Conservation (phyloP, 2,329 filamentous ascomycete genomes). For the Aspergillus nomiae region DNA sequence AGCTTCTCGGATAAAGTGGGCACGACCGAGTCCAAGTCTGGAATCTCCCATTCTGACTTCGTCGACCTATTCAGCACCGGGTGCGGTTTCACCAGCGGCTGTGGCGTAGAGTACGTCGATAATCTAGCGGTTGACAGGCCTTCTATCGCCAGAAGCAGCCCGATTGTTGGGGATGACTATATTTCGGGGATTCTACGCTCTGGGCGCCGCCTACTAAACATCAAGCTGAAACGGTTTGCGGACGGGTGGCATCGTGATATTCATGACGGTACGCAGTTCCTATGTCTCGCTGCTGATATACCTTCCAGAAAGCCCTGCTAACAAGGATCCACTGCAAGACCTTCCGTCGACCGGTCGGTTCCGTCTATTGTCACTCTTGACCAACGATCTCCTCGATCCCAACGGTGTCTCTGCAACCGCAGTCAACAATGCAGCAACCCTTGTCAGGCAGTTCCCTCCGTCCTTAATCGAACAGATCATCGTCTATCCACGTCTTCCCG, state of each 20-base stretch:
- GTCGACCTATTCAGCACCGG: conserved; percentile 34
- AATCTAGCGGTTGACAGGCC: conserved; percentile 24
- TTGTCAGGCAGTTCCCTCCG: no score
- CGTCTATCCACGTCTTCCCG: no score
- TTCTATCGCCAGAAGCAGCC: conserved; percentile 16
- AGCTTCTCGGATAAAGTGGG: conserved; percentile 40
- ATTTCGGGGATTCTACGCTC: conserved; percentile 34
- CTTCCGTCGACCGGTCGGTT: no score
- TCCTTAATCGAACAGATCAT: no score
- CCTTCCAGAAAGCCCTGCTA: no score
- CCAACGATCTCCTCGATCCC: no score
- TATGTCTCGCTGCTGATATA: no score
- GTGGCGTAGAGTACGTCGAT: conserved; percentile 37
- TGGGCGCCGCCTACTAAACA: conserved; percentile 36
- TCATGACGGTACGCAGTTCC: conserved; percentile 31
- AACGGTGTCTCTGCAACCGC: no score
- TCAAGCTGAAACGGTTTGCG: conserved; percentile 33
- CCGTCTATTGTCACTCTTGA: no score
- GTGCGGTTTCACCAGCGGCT: conserved; percentile 39
- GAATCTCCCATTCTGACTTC: conserved; percentile 34
- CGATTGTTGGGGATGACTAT: conserved; percentile 20
- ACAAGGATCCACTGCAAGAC: no score
- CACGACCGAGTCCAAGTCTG: conserved; percentile 12
- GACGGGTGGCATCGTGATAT: conserved; percentile 35
- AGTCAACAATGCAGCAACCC: no score